Evolutionary conservation across 805 yeast species (phyloP).

Genomic region (Huiozyma naganishii): DNA sequence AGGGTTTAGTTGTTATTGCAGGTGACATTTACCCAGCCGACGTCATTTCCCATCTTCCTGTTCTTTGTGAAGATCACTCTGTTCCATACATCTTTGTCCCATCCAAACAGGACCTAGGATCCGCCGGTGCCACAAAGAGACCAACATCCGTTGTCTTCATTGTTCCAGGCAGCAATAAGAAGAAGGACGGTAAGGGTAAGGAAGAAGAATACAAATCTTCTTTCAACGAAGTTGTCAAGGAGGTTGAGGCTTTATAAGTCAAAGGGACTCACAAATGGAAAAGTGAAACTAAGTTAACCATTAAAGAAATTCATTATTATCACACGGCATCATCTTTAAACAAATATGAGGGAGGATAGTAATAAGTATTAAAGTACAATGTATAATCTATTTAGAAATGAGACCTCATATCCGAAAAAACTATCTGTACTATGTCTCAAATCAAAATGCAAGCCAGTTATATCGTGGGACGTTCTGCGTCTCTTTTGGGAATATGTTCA

Average conservation of each 20-base stretch:
- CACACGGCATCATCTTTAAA: no score
- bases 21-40: conserved; percentile 98
- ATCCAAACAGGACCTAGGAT: conserved; percentile 94
- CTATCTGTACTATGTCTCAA: no score
- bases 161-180: conserved; percentile 89
- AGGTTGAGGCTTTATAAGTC: conserved; percentile 38
- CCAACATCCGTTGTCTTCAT: conserved; percentile 97
- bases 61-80: conserved; percentile 84
- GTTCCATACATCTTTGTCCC: conserved; percentile 93
- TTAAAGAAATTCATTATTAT: no score
- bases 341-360: no score
- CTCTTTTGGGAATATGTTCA: no score
- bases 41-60: conserved; percentile 94
- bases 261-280: background rate
- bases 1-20: conserved; percentile 91
- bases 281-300: no score
- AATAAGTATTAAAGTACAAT: no score
- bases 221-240: conserved; percentile 90
- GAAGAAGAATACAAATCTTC: conserved; percentile 85
- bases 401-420: no score
- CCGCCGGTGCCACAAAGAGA: conserved; percentile 98
- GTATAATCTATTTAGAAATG: no score
- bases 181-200: conserved; percentile 56
- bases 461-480: no score
- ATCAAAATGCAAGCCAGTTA: no score